Evolutionary conservation across 805 yeast genomes (phyloP).

Genomic region (Torulaspora gathmanii): DNA sequence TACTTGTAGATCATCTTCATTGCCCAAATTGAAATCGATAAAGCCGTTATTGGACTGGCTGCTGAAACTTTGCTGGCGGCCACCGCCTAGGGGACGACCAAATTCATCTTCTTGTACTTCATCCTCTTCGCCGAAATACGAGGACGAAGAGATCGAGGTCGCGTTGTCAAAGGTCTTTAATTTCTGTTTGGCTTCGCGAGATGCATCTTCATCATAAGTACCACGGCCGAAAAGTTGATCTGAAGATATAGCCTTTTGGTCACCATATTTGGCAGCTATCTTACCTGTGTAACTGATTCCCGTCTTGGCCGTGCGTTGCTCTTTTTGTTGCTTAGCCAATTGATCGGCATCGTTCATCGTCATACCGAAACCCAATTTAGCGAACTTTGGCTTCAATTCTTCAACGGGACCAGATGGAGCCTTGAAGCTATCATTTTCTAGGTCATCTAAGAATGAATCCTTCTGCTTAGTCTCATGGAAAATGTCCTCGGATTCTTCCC

Average conservation of each 20-base stretch:
- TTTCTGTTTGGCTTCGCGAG: constrained; percentile 76
- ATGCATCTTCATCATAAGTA: constrained; percentile 68
- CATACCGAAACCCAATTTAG: constrained; percentile 90
- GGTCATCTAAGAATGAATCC: constrained; percentile 17
- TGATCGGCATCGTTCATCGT: constrained; percentile 54
- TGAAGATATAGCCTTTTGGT: constrained; percentile 90
- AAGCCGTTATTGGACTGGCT: constrained; percentile 36
- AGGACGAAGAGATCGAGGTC: constrained; percentile 82
- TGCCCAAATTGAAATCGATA: constrained; percentile 64
- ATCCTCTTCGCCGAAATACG: constrained; percentile 87
- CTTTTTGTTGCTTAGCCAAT: constrained; percentile 40
- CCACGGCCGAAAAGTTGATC: constrained; percentile 93
- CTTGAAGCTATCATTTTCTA: constrained; percentile 14
- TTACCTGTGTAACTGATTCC: constrained; percentile 69
- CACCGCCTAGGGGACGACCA: constrained; percentile 14
- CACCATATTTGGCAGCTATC: constrained; percentile 72
- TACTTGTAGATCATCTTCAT: constrained; percentile 85
- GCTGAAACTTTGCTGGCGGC: constrained; percentile 17
- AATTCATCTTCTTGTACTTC: constrained; percentile 39
- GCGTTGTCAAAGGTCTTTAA: constrained; percentile 81
- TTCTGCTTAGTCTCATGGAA: constrained; percentile 7
- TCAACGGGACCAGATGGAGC: constrained; percentile 20
- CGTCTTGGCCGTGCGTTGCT: constrained; percentile 40
- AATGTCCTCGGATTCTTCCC: constrained; percentile 6
- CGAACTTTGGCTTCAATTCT: constrained; percentile 58